Base-by-base conservation (phyloP, 2,329 filamentous ascomycete species). In the Hymenotorrendiella dingleyae region DNA sequence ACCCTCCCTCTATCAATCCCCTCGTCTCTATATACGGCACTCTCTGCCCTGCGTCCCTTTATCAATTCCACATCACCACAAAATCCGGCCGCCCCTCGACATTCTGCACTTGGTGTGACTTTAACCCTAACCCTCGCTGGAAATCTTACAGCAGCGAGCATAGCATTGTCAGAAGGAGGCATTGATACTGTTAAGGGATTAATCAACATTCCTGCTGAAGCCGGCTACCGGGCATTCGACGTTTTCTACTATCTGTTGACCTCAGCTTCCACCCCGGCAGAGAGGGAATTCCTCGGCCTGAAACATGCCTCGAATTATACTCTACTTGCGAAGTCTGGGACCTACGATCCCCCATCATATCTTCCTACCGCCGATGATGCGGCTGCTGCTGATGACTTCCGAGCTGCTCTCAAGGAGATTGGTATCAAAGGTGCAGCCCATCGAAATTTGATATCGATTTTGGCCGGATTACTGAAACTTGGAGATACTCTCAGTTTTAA, bases 231-330 rank as follows among this genome's bases (percentile, higher is more conserved):
- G 49, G 93, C 91, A 3, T 98, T 98, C 55, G 91, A 98, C 60
- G 93, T 94, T 37, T 97, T 98, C 61, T 97, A 98, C 68, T 97
- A 96, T 58, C 78, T 98, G 1, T 74, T 97, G 30, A 94, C 90
- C 0, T 89, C 86, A n/a, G 85, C 86, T 1, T 94, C 93, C 0
- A 93, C 87, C 1, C 80, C 84, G 4, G 83, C 88, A 2, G 93
- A 98, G 67, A 76, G 88, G 43, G 91, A 97, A 61, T 94, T 90
- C 47, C 69, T 98, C 11, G 81, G 84, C 20, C 74, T 98, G 22
- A 85, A 88, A 65, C 72, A 80, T 7, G 78, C 86, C 3, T 84
- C 86, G 4, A 73, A 77, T 32, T 98, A 97, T 62, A 67, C 80
- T 5, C 70, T 98, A 1, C 72, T 98, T 14, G 80, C 85, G 48